Percentiles rank a stretch among this genome's conserved stretches.
Evolutionary conservation across 441 rosid genomes (phyloP).

Genomic region (Arabidopsis hybrid): DNA sequence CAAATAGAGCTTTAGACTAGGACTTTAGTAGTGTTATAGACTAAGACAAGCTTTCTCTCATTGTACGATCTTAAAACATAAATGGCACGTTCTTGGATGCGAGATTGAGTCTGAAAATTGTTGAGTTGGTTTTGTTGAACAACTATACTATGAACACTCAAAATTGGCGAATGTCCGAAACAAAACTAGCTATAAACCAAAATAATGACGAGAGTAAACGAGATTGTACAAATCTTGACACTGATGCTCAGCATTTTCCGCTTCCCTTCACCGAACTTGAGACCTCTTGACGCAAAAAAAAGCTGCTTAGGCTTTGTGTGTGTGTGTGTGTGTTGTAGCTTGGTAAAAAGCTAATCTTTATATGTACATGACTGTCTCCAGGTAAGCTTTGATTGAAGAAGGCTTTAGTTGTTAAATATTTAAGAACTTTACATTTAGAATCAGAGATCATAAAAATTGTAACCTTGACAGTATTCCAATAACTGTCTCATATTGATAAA

Average conservation of each 20-base stretch:
- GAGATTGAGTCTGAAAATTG: not conserved
- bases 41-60: conserved; percentile 27
- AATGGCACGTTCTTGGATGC: conserved; percentile 9
- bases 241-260: not conserved
- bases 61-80: conserved; percentile 32
- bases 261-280: not conserved
- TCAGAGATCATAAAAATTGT: no score
- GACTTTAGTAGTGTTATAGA: conserved; percentile 14
- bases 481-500: not conserved
- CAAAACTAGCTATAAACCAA: not conserved
- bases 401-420: no score
- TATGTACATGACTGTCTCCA: not conserved
- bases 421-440: no score
- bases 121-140: not conserved
- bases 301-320: not conserved
- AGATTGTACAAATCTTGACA: not conserved
- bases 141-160: not conserved
- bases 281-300: no score
- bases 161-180: not conserved
- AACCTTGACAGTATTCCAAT: not conserved
- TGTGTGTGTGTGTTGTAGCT: not conserved
- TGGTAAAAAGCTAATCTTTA: not conserved
- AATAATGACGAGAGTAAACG: not conserved
- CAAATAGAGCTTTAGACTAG: conserved; percentile 19
- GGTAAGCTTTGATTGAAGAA: not conserved